A percentile compares a stretch with the other conserved stretches of the same genome.
These are phyloP conservation scores for Solanum chmielewskii DNA, from an alignment of 257 asterid species.

Conservation along the genomic window DNA sequence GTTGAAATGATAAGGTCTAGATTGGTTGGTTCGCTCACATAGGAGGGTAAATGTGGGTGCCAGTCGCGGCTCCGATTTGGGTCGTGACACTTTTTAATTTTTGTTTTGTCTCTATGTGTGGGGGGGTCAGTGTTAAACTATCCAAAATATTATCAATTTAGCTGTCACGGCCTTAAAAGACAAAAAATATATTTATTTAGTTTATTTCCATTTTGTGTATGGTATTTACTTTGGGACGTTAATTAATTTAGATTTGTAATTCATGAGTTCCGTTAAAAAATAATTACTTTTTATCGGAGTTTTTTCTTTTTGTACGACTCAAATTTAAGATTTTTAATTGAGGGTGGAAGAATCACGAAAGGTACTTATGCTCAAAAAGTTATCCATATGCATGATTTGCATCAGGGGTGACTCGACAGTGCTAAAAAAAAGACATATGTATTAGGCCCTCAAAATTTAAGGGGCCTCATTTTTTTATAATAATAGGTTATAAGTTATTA, in stretches of 20 bases:
- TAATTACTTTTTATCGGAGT: no score
- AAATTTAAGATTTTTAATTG: no score
- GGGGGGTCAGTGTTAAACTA: neutral
- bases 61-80: no score
- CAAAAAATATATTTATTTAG: neutral
- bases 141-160: neutral
- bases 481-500: no score
- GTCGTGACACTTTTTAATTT: no score
- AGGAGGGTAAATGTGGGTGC: no score
- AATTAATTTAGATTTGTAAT: neutral
- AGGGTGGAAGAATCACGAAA: neutral
- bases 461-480: no score
- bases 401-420: neutral
- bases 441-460: no score
- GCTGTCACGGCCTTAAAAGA: neutral
- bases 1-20: no score
- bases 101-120: neutral
- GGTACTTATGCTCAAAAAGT: neutral
- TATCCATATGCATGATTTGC: neutral
- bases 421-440: no score
- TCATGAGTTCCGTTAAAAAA: neutral
- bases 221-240: neutral
- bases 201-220: neutral
- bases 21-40: no score
- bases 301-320: rapidly evolving